Base-by-base conservation (phyloP, 352 stramenopile genomes). In the Peronospora belbahrii region DNA sequence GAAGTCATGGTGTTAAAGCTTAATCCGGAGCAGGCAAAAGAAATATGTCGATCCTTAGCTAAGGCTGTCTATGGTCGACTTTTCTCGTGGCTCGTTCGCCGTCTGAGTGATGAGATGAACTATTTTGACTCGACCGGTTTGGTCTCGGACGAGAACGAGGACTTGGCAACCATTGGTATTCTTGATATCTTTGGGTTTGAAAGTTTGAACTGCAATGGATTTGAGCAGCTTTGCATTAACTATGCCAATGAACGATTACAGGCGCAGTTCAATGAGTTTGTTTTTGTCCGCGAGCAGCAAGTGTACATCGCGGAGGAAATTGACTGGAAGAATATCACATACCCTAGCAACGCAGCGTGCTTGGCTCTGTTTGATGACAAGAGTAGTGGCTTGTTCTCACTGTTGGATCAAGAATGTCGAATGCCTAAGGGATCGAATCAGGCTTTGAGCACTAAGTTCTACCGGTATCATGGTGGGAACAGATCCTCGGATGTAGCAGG, bases 21-120 rank as follows among this genome's bases (percentile, higher is more conserved):
- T 39, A 87, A 64, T 23, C 57, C 71, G 0, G 72, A 70, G 11
- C 82, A 91, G 46, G 75, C 64, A 39, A 87, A 84, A 22, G 95
- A 98, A 46, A 91, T 91, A 6, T 83, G 85, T 22, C 84, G 96
- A 47, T 97, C 95, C 0, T 70, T 98, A 1, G 90, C 94, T 9
- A 98, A 99, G 59, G 84, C 93, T 8, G 92, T 97, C 7, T 99
- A 99, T 56, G 88, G 85, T 5, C 81, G 86, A 2, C 67, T 99
- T 1, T 99, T 99, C 66, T 82, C 87, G 22, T 97, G 88, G 72
- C 83, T 99, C 34, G 95, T 98, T 3, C 60, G 68, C 6, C 75
- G 82, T 19, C 51, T 94, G 18, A 90, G 75, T 43, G 77, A 88
- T 32, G 72, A 75, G n/a, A 91, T 88, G 39, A 88, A 89, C 41